These are phyloP conservation scores for Penicillium sp. DNA, from an alignment of 2,329 filamentous ascomycete genomes.

Conservation along the genomic window DNA sequence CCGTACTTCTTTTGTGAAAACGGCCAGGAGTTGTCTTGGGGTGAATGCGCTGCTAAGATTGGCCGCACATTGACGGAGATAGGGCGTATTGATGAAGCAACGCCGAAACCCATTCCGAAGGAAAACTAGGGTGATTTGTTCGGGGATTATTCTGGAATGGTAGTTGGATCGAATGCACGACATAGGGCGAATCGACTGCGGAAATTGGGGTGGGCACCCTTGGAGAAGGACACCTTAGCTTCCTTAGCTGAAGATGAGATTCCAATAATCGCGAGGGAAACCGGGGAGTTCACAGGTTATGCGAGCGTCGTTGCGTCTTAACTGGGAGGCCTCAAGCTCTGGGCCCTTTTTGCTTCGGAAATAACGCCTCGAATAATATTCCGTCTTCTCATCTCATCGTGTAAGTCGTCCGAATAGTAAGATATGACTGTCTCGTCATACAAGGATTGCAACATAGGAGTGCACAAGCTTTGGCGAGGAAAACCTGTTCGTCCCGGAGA, in stretches of 20 bases:
- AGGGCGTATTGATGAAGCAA: neutral
- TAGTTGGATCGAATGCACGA: conserved; percentile 5
- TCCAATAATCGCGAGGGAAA: conserved; percentile 4
- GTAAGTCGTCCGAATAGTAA: no score
- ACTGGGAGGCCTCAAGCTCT: neutral
- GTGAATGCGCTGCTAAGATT: conserved; percentile 4
- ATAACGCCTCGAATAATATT: no score
- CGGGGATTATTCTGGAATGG: neutral
- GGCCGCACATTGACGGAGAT: neutral
- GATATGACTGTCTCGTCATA: neutral
- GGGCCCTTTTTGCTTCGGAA: neutral
- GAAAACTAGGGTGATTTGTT: conserved; percentile 1
- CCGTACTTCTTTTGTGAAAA: conserved; percentile 52
- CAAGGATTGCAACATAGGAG: neutral
- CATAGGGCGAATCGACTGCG: conserved; percentile 3
- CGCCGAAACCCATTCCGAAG: neutral
- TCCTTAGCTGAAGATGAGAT: conserved; percentile 7
- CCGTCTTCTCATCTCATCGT: no score
- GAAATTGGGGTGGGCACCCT: conserved; percentile 6
- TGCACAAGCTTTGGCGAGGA: neutral
- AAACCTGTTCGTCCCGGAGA: neutral
- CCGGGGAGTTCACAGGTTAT: conserved; percentile 2
- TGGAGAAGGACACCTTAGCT: conserved; percentile 2
- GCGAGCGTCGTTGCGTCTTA: conserved; percentile 1
- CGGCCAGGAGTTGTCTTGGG: conserved; percentile 4